Evolutionary conservation across 768 basidiomycete species (phyloP).

Genomic region (Gloeophyllum trabeum): DNA sequence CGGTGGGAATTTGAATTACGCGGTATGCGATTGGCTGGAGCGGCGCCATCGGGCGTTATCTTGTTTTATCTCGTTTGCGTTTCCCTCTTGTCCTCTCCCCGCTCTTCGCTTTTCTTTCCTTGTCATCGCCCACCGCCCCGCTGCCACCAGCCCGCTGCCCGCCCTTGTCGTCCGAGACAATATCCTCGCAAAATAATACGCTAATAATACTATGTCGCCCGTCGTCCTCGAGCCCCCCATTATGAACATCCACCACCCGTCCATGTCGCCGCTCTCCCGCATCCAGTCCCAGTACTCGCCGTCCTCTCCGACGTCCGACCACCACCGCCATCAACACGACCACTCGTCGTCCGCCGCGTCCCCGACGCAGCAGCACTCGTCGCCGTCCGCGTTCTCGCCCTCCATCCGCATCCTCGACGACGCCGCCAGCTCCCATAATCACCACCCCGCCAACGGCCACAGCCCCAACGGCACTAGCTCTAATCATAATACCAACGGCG

Average conservation of each 20-base stretch:
- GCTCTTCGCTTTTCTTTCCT: neutral
- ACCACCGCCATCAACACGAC: constrained; percentile 1
- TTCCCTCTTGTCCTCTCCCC: neutral
- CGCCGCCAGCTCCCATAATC: neutral
- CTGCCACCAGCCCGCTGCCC: neutral
- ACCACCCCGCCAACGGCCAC: neutral
- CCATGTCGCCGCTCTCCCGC: neutral
- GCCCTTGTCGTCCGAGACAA: neutral
- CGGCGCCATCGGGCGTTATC: neutral
- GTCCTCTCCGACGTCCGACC: neutral
- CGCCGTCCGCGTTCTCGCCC: constrained; percentile 1
- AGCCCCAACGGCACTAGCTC: neutral
- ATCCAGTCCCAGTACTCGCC: neutral
- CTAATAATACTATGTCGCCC: neutral
- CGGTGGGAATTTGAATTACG: neutral
- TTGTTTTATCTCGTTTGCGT: neutral
- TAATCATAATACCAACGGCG: neutral
- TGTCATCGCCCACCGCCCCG: neutral
- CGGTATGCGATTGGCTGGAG: neutral
- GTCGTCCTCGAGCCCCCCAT: neutral
- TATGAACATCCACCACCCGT: neutral
- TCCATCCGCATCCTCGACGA: constrained; percentile 4
- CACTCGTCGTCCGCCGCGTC: constrained; percentile 5
- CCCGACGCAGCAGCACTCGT: constrained; percentile 3
- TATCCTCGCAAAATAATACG: neutral